A percentile compares a stretch with the other conserved stretches of the same genome.
Conservation (phyloP, 2,329 filamentous ascomycete species). For the Apiospora phragmitis region DNA sequence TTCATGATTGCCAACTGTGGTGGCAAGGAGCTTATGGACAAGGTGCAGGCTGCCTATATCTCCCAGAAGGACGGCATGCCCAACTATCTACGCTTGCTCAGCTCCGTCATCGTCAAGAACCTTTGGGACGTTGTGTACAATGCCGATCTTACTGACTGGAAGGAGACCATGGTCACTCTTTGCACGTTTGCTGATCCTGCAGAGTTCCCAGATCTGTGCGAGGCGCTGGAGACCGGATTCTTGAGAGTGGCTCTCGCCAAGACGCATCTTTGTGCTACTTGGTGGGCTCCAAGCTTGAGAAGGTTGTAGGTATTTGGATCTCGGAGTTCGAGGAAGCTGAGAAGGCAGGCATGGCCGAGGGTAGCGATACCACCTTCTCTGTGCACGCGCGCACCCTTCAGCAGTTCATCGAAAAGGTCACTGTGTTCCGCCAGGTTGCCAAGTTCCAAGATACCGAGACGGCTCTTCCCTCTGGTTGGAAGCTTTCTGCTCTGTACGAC, state of each 20-base stretch:
- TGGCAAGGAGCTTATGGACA: slow-evolving; percentile 89
- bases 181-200: slow-evolving; percentile 92
- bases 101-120: slow-evolving; percentile 93
- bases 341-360: slow-evolving; percentile 68
- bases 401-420: slow-evolving; percentile 97
- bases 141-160: slow-evolving; percentile 90
- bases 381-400: slow-evolving; percentile 87
- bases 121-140: slow-evolving; percentile 98
- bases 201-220: slow-evolving; percentile 93
- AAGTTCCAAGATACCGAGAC: slow-evolving; percentile 84
- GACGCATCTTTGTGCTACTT: slow-evolving; percentile 97
- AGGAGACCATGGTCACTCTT: slow-evolving; percentile 91
- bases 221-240: slow-evolving; percentile 87
- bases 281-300: slow-evolving; percentile 93
- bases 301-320: slow-evolving; percentile 94
- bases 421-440: slow-evolving; percentile 90
- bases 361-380: slow-evolving; percentile 81
- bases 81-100: slow-evolving; percentile 87
- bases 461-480: slow-evolving; percentile 76
- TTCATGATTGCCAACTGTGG: slow-evolving; percentile 98
- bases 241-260: slow-evolving; percentile 75
- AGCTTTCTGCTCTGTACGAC: slow-evolving; percentile 82
- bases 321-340: slow-evolving; percentile 85
- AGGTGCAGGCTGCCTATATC: slow-evolving; percentile 89
- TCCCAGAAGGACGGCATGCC: slow-evolving; percentile 79